A percentile compares a stretch with the other conserved stretches of the same genome.
Evolutionary conservation across 306 rosid genomes (phyloP).

Genomic region (Acacia acuminata): DNA sequence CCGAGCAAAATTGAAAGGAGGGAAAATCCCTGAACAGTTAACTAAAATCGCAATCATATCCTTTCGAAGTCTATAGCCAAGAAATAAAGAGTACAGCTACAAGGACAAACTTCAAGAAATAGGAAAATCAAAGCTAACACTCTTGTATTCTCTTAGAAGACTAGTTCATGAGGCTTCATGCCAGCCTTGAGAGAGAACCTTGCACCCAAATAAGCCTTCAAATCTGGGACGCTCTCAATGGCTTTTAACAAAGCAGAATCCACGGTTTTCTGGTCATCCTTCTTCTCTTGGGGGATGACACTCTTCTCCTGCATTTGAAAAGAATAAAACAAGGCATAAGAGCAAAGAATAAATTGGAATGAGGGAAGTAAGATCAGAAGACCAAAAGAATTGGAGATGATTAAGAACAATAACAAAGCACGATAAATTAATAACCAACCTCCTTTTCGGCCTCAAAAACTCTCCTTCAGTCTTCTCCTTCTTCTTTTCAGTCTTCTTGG

Average conservation of each 20-base stretch:
- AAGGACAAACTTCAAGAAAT: not conserved
- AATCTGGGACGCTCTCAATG: constrained; percentile 65
- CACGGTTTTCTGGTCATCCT: constrained; percentile 77
- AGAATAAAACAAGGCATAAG: not conserved
- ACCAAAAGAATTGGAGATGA: not conserved
- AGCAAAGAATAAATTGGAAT: not conserved
- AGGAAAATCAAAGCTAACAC: not conserved
- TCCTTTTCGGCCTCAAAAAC: constrained; percentile 64
- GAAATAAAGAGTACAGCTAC: not conserved
- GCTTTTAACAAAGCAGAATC: constrained; percentile 60
- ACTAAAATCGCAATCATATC: not conserved
- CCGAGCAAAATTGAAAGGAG: constrained; percentile 12
- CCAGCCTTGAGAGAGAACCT: constrained; percentile 44
- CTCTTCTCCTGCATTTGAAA: constrained; percentile 58
- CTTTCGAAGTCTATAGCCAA: constrained; percentile 6
- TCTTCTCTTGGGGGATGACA: constrained; percentile 69
- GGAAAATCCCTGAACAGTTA: not conserved
- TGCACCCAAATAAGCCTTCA: constrained; percentile 73
- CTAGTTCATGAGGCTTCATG: constrained; percentile 24
- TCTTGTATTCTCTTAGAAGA: not conserved
- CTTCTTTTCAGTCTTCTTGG: constrained; percentile 56
- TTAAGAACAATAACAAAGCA: not conserved
- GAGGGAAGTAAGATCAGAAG: not conserved
- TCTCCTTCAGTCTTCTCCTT: constrained; percentile 63
- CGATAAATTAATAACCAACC: constrained; percentile 33